A percentile compares a stretch with the other conserved stretches of the same genome.
phyloP scores from a whole-genome alignment of 2,329 filamentous ascomycete genomes.

The Mollisiaceae sp. region DNA sequence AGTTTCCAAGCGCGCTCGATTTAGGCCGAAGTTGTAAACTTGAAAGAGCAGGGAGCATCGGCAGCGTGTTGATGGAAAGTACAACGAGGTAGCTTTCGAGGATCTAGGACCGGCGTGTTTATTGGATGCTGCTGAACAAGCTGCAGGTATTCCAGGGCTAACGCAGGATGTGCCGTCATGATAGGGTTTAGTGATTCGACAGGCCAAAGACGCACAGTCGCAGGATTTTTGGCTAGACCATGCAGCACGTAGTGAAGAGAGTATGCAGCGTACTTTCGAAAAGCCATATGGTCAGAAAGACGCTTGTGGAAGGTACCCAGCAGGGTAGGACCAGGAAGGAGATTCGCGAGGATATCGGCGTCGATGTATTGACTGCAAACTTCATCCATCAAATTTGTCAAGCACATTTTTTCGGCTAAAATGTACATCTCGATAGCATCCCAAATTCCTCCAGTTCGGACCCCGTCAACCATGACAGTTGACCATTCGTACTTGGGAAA shows the following conservation, averaged over 20 bases:
- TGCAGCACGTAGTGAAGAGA: neutral
- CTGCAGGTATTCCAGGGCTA: neutral
- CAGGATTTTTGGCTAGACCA: neutral
- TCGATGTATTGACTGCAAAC: neutral
- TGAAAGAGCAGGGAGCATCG: neutral
- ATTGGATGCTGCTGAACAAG: neutral
- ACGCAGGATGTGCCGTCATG: neutral
- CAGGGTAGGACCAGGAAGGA: neutral
- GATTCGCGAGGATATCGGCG: neutral
- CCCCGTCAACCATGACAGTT: no score
- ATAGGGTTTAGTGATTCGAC: neutral
- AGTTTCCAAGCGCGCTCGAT: neutral
- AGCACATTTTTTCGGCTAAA: conserved; percentile 2
- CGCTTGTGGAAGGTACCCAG: neutral
- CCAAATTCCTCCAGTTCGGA: no score
- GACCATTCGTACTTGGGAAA: no score
- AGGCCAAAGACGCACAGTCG: neutral
- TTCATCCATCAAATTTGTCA: neutral
- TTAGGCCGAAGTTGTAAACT: neutral
- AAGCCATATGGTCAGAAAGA: neutral
- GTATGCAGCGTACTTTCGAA: conserved; percentile 1
- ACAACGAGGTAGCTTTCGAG: neutral
- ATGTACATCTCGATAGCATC: neutral
- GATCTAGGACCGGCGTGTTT: neutral
- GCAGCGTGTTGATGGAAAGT: neutral